Evolutionary conservation across 148 eudicot species (phyloP).

Genomic region (Agrostemma githago): DNA sequence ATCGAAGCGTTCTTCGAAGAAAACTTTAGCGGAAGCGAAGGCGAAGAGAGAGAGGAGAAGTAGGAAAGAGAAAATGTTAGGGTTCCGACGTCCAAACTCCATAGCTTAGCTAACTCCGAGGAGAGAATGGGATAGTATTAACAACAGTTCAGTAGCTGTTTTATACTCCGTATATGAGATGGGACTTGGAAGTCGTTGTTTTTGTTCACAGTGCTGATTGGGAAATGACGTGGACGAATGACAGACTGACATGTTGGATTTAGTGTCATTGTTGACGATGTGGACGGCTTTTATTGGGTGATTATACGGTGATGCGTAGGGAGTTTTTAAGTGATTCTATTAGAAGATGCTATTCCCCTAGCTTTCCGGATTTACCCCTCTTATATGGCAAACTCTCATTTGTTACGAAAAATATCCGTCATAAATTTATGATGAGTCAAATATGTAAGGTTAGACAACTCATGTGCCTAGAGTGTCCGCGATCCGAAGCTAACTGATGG

Average conservation of each 20-base stretch:
- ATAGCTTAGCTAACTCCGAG: constrained; percentile 34
- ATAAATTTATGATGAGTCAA: too few species aligned
- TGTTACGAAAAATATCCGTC: neutral
- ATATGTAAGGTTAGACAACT: too few species aligned
- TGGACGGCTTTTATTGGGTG: constrained; percentile 36
- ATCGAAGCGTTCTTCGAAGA: constrained; percentile 84
- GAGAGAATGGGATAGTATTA: constrained; percentile 9
- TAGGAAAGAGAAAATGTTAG: constrained; percentile 56
- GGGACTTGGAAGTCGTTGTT: neutral
- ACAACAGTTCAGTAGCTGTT: too few species aligned
- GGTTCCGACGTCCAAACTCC: constrained; percentile 53
- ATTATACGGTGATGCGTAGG: constrained; percentile 3
- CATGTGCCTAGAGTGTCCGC: neutral
- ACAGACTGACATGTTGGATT: constrained; percentile 17
- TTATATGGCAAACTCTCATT: constrained; percentile 7
- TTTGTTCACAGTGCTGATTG: constrained; percentile 7
- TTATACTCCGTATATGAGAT: constrained; percentile 1
- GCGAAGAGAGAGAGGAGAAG: constrained; percentile 49
- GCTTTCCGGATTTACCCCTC: constrained; percentile 4
- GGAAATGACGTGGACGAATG: constrained; percentile 32
- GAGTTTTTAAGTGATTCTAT: too few species aligned
- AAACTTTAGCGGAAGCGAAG: constrained; percentile 51
- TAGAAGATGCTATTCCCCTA: too few species aligned
- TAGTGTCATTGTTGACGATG: constrained; percentile 38
- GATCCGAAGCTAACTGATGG: neutral